Evolutionary conservation across 768 basidiomycete genomes (phyloP).

Genomic region (Tubosaeta sp.): DNA sequence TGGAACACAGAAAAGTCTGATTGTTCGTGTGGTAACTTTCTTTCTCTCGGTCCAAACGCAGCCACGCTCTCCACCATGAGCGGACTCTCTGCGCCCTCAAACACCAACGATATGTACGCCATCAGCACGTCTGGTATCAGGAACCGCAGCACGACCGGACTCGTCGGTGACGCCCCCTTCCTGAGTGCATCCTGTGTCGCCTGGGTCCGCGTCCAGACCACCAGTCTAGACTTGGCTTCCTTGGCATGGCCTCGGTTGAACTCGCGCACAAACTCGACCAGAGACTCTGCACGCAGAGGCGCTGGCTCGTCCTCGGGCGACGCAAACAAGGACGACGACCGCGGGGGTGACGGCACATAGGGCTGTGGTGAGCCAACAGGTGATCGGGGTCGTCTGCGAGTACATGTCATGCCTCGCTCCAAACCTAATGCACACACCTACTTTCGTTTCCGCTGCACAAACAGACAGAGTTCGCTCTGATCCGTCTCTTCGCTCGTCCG

Average conservation of each 20-base stretch:
- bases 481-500: conserved; percentile 53
- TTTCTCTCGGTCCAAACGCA: conserved; percentile 73
- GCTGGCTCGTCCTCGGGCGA: conserved; percentile 32
- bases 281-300: conserved; percentile 40
- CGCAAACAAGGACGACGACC: conserved; percentile 40
- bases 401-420: neutral
- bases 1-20: conserved; percentile 64
- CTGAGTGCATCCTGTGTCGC: conserved; percentile 10
- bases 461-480: conserved; percentile 42
- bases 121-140: conserved; percentile 61
- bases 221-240: conserved; percentile 36
- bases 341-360: conserved; percentile 42
- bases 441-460: conserved; percentile 54
- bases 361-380: conserved; percentile 59
- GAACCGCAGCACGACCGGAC: conserved; percentile 48
- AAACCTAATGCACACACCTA: conserved; percentile 26
- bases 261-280: conserved; percentile 52
- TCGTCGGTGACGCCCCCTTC: conserved; percentile 3
- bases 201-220: conserved; percentile 48
- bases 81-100: conserved; percentile 31
- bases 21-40: conserved; percentile 65
- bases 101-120: conserved; percentile 55
- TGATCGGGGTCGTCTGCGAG: conserved; percentile 45
- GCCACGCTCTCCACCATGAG: conserved; percentile 59
- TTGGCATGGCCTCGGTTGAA: conserved; percentile 41